Evolutionary conservation across 1,284 basidiomycete species (phyloP), one percentile per base, ranked within the genome.

Genomic region (Tilletiaria anomala): DNA sequence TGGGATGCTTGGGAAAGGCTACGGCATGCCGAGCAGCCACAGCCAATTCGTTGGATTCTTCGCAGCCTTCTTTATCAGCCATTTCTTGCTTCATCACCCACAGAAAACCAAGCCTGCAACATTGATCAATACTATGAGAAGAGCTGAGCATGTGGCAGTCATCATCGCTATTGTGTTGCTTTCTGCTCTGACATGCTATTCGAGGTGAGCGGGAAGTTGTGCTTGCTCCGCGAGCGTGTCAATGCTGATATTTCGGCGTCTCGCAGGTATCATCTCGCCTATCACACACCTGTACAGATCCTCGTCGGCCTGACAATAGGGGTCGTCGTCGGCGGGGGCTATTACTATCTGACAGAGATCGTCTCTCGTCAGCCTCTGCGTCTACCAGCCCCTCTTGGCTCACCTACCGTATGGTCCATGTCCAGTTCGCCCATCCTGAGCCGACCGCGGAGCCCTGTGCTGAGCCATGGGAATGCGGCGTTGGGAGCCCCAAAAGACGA

Each of bases 21-120:
- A 84, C 57, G 83, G 83, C 10, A 87, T 87, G 61, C 83, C 83
- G 1, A 85, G 83, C 0, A 84, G 82, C 10, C 83, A 87, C 59
- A 82, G 81, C 58, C 83, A 87, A 67, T 86, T 81, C 65, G 82
- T 86, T 78, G 84, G 78, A 4, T 87, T 83, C 68, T 87, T 87
- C 56, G 73, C 78, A 2, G 72, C 80, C 0, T 87, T 86, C 65
- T 70, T 86, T 35, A 61, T 78, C 29, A 75, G 78, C 55, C 84
- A 87, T 67, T 67, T 87, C 40, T 75, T 74, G 47, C 77, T 76
- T 49, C 76, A 78, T 34, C 80, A 83, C 80, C 58, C 60, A 70
- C 4, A 69, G 74, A 8, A 8, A 8, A 2, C 76, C 73, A 15
- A 72, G 48, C 33, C 52, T 45, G 19, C 31, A 5, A 50, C 51